Evolutionary conservation across 257 asterid species (phyloP).

Genomic region (Solanum chiquidenum): DNA sequence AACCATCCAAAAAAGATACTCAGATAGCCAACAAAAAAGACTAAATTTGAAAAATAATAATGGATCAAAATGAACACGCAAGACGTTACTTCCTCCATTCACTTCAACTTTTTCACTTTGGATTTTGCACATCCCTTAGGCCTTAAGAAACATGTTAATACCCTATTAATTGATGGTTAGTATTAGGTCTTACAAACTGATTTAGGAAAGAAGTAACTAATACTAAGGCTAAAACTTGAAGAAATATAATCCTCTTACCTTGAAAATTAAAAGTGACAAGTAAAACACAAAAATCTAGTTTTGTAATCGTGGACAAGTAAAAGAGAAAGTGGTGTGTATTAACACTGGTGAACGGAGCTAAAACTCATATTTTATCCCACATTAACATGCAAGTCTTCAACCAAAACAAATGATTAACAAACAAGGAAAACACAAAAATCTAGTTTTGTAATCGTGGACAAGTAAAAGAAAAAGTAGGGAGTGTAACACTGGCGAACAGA

Average conservation of each 20-base stretch:
- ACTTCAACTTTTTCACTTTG: not conserved
- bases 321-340: not conserved
- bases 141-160: not conserved
- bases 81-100: not conserved
- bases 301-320: no score
- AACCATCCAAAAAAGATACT: not conserved
- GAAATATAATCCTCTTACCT: not conserved
- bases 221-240: not conserved
- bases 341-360: not conserved
- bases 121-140: not conserved
- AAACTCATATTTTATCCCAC: not conserved
- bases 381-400: not conserved
- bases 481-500: no score
- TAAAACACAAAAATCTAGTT: no score
- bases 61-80: not conserved
- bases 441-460: no score
- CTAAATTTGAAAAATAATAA: not conserved
- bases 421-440: not conserved
- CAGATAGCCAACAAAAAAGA: not conserved
- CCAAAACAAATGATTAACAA: not conserved
- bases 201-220: not conserved
- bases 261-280: not conserved
- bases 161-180: not conserved
- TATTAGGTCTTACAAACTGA: not conserved
- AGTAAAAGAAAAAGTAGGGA: no score